Percentiles rank a stretch among this genome's conserved stretches.
Evolutionary conservation across 2,329 filamentous ascomycete genomes (phyloP).

Genomic region (Cladosporium austrohemisphaericum): DNA sequence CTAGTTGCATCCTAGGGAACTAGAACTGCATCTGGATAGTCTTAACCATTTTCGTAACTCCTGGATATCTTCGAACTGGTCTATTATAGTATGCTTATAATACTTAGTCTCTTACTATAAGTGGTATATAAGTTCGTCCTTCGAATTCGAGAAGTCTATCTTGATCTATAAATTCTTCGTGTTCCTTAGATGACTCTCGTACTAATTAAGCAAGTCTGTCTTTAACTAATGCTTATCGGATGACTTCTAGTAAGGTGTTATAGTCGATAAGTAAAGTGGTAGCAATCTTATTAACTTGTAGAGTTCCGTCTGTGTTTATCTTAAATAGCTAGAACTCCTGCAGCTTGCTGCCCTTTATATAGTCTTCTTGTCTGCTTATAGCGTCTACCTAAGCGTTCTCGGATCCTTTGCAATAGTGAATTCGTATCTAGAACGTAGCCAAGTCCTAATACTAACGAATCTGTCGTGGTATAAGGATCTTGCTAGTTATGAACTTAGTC

Average conservation of each 20-base stretch:
- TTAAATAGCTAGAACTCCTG: constrained; percentile 11
- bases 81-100: neutral
- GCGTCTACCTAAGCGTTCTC: constrained; percentile 16
- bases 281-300: neutral
- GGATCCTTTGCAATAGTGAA: constrained; percentile 16
- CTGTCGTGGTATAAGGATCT: constrained; percentile 16
- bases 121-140: neutral
- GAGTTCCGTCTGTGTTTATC: constrained; percentile 14
- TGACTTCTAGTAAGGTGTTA: neutral
- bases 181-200: neutral
- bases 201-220: too few relatives aligned
- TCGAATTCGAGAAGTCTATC: neutral
- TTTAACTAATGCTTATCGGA: neutral
- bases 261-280: too few relatives aligned
- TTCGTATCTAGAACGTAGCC: constrained; percentile 16
- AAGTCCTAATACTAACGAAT: constrained; percentile 15
- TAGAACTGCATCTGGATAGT: neutral
- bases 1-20: neutral
- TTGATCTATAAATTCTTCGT: too few relatives aligned
- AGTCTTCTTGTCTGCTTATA: constrained; percentile 16
- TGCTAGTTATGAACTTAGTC: constrained; percentile 17
- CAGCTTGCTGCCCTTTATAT: constrained; percentile 14
- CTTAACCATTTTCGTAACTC: neutral
- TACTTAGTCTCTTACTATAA: neutral
- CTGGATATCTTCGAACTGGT: neutral